Evolutionary conservation across 768 basidiomycete species (phyloP), one percentile per base, ranked within the genome.

Genomic region (Amylocystis lapponica): DNA sequence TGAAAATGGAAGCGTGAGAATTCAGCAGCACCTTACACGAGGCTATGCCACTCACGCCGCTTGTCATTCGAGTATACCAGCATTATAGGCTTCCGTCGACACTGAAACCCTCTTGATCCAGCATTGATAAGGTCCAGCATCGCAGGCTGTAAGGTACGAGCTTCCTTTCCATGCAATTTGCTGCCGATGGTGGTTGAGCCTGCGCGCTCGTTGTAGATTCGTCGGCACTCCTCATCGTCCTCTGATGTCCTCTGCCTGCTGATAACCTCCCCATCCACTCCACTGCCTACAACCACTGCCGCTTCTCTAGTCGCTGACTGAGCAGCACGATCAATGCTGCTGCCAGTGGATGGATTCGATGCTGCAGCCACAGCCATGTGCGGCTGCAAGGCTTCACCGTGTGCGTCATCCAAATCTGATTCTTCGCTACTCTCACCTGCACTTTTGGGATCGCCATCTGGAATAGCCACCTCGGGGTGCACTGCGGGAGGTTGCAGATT

Each of bases 121-220:
- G 61, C 53, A 44, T 64, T 64, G 27, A 64, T 55, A 21, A 63
- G 45, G 41, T 59, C 52, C 27, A 59, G 52, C 25, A 64, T 30
- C 0, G 45, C 57, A 5, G 43, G 51, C 5, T 57, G 47, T 8
- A 55, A 9, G 9, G n/a, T n/a, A 9, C n/a, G 9, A n/a, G 29
- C n/a, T n/a, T 30, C 9, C 29, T 30, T 30, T n/a, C 29, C n/a
- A n/a, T 9, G 9, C n/a, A 30, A 9, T 9, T n/a, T n/a, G n/a
- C 9, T 30, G 9, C 29, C 29, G n/a, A n/a, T 30, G 29, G 29
- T 30, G 29, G 9, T 30, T 30, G 9, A n/a, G 9, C n/a, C n/a
- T 30, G 29, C 29, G 29, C n/a, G n/a, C 9, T 9, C 29, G n/a
- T 30, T 30, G 29, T 9, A 30, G 29, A 30, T n/a, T 30, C n/a